A percentile compares a stretch with the other conserved stretches of the same genome.
Evolutionary conservation across 1,139 yeast species (phyloP).

Genomic region (Suhomyces yuchorum): DNA sequence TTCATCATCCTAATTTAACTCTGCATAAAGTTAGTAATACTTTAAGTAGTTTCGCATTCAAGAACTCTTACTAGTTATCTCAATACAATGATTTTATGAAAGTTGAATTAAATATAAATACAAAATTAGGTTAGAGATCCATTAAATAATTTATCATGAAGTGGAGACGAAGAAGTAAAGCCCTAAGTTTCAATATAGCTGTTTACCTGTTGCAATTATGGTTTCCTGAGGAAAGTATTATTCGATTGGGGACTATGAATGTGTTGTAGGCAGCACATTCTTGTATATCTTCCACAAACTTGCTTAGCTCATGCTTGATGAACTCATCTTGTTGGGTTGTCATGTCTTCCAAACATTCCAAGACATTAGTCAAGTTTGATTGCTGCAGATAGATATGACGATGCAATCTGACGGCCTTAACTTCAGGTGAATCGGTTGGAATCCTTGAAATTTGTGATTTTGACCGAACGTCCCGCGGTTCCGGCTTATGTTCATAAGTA

Average conservation of each 20-base stretch:
- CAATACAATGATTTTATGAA: neutral
- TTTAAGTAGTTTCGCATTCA: slow-evolving; percentile 18
- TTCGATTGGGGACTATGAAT: slow-evolving; percentile 9
- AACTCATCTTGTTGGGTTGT: slow-evolving; percentile 14
- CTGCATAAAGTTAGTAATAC: slow-evolving; percentile 16
- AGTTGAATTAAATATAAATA: neutral
- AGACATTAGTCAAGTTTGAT: slow-evolving; percentile 16
- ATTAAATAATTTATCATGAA: no score
- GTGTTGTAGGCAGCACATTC: slow-evolving; percentile 19
- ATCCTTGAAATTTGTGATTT: neutral
- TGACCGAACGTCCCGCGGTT: neutral
- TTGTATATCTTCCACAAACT: slow-evolving; percentile 15
- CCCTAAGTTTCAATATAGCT: no score
- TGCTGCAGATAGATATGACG: slow-evolving; percentile 14
- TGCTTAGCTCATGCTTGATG: slow-evolving; percentile 11
- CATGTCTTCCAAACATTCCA: slow-evolving; percentile 18
- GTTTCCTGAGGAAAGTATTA: neutral
- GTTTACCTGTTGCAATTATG: neutral
- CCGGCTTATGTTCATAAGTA: neutral
- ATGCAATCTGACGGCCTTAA: slow-evolving; percentile 11
- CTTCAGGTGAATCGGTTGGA: neutral
- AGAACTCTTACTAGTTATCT: slow-evolving; percentile 4
- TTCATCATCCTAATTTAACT: slow-evolving; percentile 9
- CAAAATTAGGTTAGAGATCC: neutral
- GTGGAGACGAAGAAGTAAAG: no score